phyloP scores from a whole-genome alignment of 441 rosid species.

The Populus hybrid region DNA sequence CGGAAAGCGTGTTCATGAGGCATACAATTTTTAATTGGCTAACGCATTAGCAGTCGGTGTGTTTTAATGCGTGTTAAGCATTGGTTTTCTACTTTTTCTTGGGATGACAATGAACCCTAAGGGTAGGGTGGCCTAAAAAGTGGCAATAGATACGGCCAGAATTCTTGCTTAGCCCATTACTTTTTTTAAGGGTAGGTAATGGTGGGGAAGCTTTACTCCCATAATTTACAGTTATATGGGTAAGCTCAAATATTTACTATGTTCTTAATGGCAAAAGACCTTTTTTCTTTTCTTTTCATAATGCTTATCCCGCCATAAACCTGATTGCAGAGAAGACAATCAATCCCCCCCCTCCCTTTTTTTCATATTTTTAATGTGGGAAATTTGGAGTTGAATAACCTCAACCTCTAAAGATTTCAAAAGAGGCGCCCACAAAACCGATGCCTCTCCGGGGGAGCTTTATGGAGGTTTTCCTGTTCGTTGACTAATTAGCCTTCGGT shows the following conservation, averaged over 20 bases:
- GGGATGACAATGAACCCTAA: conserved; percentile 30
- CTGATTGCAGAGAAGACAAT: neutral
- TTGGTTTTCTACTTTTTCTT: conserved; percentile 17
- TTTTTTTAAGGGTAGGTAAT: conserved; percentile 26
- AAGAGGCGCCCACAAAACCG: too few relatives aligned
- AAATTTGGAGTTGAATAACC: neutral
- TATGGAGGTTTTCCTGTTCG: neutral
- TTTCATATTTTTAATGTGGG: neutral
- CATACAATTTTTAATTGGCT: neutral
- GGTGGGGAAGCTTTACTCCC: conserved; percentile 28
- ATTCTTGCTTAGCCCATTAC: conserved; percentile 17
- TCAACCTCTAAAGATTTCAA: neutral
- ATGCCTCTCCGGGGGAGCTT: neutral
- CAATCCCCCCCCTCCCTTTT: neutral
- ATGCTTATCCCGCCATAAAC: neutral
- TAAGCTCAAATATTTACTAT: neutral
- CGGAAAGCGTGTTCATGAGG: neutral
- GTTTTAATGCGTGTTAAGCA: neutral
- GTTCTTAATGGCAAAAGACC: neutral
- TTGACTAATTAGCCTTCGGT: neutral
- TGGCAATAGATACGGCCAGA: conserved; percentile 14
- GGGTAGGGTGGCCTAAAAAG: conserved; percentile 12
- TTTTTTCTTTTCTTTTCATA: too few relatives aligned
- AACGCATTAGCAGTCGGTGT: conserved; percentile 2
- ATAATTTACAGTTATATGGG: conserved; percentile 5